Evolutionary conservation across 768 basidiomycete genomes (phyloP).

Genomic region (Suillus cothurnatus): DNA sequence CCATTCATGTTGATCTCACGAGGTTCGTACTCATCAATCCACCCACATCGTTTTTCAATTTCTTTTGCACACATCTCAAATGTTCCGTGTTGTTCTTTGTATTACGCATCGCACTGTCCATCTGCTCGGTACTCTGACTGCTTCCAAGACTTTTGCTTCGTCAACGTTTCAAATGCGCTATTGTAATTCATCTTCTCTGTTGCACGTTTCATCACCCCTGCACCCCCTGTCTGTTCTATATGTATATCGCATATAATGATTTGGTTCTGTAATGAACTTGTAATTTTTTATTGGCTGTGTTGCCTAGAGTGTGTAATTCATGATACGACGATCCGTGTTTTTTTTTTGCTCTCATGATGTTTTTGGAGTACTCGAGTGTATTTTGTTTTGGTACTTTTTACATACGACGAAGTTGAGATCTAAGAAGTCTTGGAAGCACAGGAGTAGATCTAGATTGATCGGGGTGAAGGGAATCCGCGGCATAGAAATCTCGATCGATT

Average conservation of each 20-base stretch:
- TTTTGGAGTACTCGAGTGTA: too few species aligned
- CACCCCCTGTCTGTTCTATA: not conserved
- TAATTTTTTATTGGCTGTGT: conserved; percentile 3
- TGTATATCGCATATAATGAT: conserved; percentile 7
- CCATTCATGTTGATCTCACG: not conserved
- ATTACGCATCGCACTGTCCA: conserved; percentile 4
- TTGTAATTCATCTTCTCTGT: conserved; percentile 1
- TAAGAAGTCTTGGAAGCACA: not conserved
- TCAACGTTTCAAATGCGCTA: not conserved
- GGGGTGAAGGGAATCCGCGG: not conserved
- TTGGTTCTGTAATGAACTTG: conserved; percentile 6
- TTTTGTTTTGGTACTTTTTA: too few species aligned
- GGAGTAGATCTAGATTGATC: not conserved
- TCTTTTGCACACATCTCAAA: not conserved
- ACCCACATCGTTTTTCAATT: not conserved
- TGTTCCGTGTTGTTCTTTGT: not conserved
- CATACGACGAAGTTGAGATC: not conserved
- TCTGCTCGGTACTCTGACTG: not conserved
- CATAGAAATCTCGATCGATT: conserved; percentile 4
- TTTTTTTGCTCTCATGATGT: not conserved
- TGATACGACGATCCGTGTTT: not conserved
- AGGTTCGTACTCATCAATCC: not conserved
- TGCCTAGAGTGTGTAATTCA: not conserved
- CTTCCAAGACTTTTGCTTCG: not conserved
- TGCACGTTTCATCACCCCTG: not conserved